Evolutionary conservation across 2,329 filamentous ascomycete genomes (phyloP).

Genomic region (Sporothrix protearum): DNA sequence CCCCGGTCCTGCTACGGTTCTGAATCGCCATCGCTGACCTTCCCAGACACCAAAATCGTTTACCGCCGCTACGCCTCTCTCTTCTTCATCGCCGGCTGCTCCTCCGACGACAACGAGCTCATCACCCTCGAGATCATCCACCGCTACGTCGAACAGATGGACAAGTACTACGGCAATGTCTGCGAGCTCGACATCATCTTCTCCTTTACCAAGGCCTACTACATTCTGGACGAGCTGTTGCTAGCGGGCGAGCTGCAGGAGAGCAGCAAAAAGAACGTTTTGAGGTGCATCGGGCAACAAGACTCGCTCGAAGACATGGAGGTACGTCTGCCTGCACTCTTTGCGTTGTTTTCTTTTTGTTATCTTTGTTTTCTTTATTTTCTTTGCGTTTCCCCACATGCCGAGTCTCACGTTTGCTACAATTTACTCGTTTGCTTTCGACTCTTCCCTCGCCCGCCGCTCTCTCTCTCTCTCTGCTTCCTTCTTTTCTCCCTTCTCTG

Average conservation of each 20-base stretch:
- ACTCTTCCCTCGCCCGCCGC: not conserved
- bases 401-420: slow-evolving; percentile 6
- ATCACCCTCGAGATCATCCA: slow-evolving; percentile 98
- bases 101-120: slow-evolving; percentile 95
- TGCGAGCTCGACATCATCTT: slow-evolving; percentile 99
- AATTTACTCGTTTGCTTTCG: not conserved
- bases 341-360: slow-evolving; percentile 23
- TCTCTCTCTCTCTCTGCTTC: not conserved
- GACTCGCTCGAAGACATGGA: slow-evolving; percentile 99
- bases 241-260: slow-evolving; percentile 96
- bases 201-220: slow-evolving; percentile 99
- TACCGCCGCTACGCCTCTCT: slow-evolving; percentile 98
- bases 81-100: slow-evolving; percentile 97
- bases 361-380: slow-evolving; percentile 25
- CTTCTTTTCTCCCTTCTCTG: not conserved
- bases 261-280: slow-evolving; percentile 98
- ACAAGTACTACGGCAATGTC: slow-evolving; percentile 99
- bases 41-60: slow-evolving; percentile 89
- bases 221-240: slow-evolving; percentile 94
- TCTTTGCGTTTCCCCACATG: not conserved
- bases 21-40: slow-evolving; percentile 13
- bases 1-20: too few species aligned
- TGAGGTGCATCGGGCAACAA: slow-evolving; percentile 93
- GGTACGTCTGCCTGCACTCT: slow-evolving; percentile 56
- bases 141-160: slow-evolving; percentile 99